Evolutionary conservation across 495 filamentous ascomycete genomes (phyloP), one percentile per base, ranked within the genome.

Genomic region (Glutinoglossum americanum): DNA sequence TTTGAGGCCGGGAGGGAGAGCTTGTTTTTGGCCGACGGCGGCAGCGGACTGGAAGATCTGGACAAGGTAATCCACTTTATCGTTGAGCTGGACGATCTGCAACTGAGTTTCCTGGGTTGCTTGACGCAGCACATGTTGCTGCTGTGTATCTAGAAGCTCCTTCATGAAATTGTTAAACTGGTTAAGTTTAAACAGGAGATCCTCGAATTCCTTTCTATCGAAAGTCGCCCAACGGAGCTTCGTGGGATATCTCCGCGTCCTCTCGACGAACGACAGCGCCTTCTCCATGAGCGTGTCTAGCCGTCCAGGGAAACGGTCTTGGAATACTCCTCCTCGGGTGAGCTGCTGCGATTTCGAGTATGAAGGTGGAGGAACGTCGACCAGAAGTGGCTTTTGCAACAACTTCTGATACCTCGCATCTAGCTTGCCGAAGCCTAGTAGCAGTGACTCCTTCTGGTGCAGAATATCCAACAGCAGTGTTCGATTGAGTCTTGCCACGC

Each of bases 41-140:
- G 5, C 5, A 0, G 61, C 32, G 23, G 64, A 61, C 26, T 64
- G 55, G 59, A 66, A 59, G 33, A 66, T 57, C 55, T 66, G 61
- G 3, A 66, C 60, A 6, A 66, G 60, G 32, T 66, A 59, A 47
- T 64, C 57, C 35, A 66, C 60, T 54, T 58, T 64, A 44, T 54
- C 56, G 60, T 66, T 62, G 17, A 66, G 56, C 60, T 64, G 64
- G 57, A 66, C 62, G 55, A 66, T 66, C 60, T 66, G 64, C 33
- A 63, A 63, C 54, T 66, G 49, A 11, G 49, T 53, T 60, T 17
- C 61, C 63, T 56, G 54, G 21, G 60, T 53, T 4, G 60, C 61
- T 44, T 63, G 63, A n/a, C 59, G 58, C 10, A 67, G 61, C 3
- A 33, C 57, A 19, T 65, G 30, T 11, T 64, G 61, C 41, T 67